Evolutionary conservation across 2,329 filamentous ascomycete genomes (phyloP).

Genomic region (Cadophora sp.): DNA sequence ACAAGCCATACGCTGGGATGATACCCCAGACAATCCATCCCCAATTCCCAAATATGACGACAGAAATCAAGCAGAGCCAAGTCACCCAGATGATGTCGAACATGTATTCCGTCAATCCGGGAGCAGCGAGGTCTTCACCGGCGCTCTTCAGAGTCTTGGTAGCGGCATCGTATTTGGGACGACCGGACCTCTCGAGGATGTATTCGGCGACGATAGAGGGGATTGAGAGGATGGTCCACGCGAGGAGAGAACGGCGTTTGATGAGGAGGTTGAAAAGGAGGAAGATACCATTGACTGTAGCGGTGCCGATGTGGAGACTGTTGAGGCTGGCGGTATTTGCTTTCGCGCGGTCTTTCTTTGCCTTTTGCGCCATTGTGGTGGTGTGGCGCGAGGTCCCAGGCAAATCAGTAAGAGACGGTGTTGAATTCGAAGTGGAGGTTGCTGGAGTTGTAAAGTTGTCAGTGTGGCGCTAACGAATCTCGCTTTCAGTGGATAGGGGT

Average conservation of each 20-base stretch:
- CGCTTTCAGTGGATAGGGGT: constrained; percentile 9
- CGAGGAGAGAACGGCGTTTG: constrained; percentile 65
- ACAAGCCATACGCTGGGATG: constrained; percentile 43
- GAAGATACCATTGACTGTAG: constrained; percentile 76
- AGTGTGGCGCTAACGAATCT: not conserved
- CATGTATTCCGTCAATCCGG: constrained; percentile 95
- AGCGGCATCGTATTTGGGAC: constrained; percentile 72
- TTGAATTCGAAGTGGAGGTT: not conserved
- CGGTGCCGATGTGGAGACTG: constrained; percentile 80
- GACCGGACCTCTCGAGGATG: constrained; percentile 83
- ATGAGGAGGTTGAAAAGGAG: constrained; percentile 71
- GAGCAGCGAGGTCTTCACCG: constrained; percentile 87
- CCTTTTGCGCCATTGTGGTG: constrained; percentile 44
- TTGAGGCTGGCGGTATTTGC: constrained; percentile 80
- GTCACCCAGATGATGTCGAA: constrained; percentile 97
- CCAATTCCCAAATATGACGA: constrained; percentile 80
- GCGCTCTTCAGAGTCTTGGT: constrained; percentile 64
- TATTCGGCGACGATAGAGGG: constrained; percentile 83
- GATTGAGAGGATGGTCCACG: constrained; percentile 74
- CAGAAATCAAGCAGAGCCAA: constrained; percentile 77
- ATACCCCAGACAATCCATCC: constrained; percentile 68
- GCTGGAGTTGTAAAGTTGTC: not conserved
- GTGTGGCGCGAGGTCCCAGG: not conserved
- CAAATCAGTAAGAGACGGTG: not conserved
- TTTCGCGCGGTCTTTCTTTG: constrained; percentile 65